Conservation (phyloP, 2,329 filamentous ascomycete species). For the Penicillium brevicompactum region DNA sequence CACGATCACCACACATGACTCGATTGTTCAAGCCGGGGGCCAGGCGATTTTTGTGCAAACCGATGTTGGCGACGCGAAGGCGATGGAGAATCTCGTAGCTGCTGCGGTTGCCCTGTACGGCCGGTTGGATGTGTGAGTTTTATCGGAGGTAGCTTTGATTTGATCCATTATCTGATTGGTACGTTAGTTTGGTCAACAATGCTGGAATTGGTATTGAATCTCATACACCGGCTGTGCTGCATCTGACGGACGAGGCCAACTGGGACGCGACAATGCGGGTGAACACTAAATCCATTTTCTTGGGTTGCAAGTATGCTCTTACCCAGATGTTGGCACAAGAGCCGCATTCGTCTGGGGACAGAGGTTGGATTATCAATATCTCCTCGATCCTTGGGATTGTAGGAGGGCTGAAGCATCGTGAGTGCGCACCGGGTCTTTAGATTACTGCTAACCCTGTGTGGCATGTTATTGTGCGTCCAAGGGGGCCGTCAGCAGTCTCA, state of each 20-base stretch:
- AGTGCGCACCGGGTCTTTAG: not conserved
- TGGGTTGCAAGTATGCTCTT: conserved; percentile 46
- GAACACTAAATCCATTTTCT: conserved; percentile 45
- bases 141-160: too few species aligned
- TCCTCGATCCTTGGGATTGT: conserved; percentile 36
- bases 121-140: conserved; percentile 47
- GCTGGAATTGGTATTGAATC: conserved; percentile 52
- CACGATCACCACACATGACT: conserved; percentile 38
- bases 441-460: not conserved
- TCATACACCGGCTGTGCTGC: conserved; percentile 40
- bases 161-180: not conserved
- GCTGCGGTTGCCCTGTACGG: conserved; percentile 39
- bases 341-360: conserved; percentile 32
- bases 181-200: conserved; percentile 49
- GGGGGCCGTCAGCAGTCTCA: conserved; percentile 53
- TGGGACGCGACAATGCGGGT: conserved; percentile 48
- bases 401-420: conserved; percentile 24
- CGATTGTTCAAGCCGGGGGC: conserved; percentile 39
- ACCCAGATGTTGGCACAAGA: conserved; percentile 44
- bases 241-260: conserved; percentile 47
- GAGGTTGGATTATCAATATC: conserved; percentile 41
- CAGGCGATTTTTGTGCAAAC: conserved; percentile 47
- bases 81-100: conserved; percentile 43
- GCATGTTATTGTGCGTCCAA: conserved; percentile 53
- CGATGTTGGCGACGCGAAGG: conserved; percentile 43